phyloP scores from a whole-genome alignment of 148 eudicot species.

The Camellia sinensis region DNA sequence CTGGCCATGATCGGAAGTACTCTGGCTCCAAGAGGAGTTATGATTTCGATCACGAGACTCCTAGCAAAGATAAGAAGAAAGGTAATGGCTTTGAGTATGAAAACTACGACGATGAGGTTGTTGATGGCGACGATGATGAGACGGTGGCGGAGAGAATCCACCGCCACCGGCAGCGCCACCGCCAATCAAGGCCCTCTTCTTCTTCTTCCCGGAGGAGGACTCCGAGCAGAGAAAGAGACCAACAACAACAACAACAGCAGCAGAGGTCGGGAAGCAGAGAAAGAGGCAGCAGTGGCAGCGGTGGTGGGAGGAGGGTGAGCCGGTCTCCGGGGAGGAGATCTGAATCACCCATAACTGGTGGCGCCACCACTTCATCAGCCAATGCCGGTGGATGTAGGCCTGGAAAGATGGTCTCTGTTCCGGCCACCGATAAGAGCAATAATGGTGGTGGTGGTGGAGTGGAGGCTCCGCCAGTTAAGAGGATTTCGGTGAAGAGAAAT shows the following conservation, averaged over 20 bases:
- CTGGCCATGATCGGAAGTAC: conserved; percentile 41
- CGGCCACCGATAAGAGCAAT: conserved; percentile 71
- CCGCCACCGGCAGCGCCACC: conserved; percentile 27
- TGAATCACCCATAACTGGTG: conserved; percentile 54
- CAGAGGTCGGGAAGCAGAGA: conserved; percentile 62
- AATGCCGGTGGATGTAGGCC: conserved; percentile 37
- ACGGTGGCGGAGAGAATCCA: conserved; percentile 29
- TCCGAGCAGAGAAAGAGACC: conserved; percentile 76
- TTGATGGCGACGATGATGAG: conserved; percentile 26
- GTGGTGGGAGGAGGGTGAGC: conserved; percentile 73
- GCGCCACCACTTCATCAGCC: conserved; percentile 12
- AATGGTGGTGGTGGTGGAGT: conserved; percentile 27
- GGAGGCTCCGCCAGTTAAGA: conserved; percentile 34
- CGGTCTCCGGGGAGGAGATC: conserved; percentile 83
- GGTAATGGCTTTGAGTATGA: conserved; percentile 18
- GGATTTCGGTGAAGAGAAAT: conserved; percentile 81
- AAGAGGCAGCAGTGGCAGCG: conserved; percentile 30
- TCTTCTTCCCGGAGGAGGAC: conserved; percentile 53
- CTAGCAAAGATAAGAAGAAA: conserved; percentile 25
- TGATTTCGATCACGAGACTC: conserved; percentile 71
- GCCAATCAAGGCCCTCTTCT: conserved; percentile 48
- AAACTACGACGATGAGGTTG: background rate
- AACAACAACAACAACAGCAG: conserved; percentile 19
- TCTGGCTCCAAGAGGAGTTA: conserved; percentile 87
- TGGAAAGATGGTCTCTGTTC: conserved; percentile 89